Conservation (phyloP, 139 green algal genomes). For the Chlamydomonas eustigma region DNA sequence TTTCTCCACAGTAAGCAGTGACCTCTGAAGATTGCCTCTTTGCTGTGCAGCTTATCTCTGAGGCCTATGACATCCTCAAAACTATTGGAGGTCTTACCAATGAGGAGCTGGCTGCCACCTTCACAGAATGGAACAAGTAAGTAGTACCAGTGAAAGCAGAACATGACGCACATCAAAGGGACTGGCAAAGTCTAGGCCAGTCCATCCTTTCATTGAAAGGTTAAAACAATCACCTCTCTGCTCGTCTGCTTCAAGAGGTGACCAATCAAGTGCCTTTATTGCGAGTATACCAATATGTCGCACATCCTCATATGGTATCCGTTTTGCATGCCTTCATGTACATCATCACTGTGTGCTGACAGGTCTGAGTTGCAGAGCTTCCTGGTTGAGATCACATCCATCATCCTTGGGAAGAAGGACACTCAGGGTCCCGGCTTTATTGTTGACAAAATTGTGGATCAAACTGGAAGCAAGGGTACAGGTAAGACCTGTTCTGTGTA, state of each 20-base stretch:
- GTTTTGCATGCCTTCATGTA: background rate
- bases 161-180: too few relatives aligned
- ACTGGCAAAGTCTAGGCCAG: too few relatives aligned
- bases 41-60: slow-evolving; percentile 94
- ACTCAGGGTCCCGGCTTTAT: slow-evolving; percentile 68
- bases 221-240: too few relatives aligned
- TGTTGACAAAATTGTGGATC: slow-evolving; percentile 97
- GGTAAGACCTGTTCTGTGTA: slow-evolving; percentile 32
- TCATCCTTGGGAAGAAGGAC: slow-evolving; percentile 87
- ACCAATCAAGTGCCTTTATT: too few relatives aligned
- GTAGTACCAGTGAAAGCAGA: too few relatives aligned
- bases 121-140: slow-evolving; percentile 90
- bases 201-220: too few relatives aligned
- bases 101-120: slow-evolving; percentile 83
- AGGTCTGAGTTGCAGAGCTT: slow-evolving; percentile 84
- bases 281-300: too few relatives aligned
- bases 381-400: slow-evolving; percentile 93
- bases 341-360: too few relatives aligned
- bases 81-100: slow-evolving; percentile 92
- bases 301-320: background rate
- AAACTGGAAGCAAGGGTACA: slow-evolving; percentile 98
- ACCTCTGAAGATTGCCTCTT: too few relatives aligned
- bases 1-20: too few relatives aligned
- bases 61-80: slow-evolving; percentile 95
- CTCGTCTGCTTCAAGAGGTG: too few relatives aligned